These are phyloP conservation scores for Saccharomycopsis babjevae DNA, from an alignment of 805 yeast species.

Conservation along the genomic window DNA sequence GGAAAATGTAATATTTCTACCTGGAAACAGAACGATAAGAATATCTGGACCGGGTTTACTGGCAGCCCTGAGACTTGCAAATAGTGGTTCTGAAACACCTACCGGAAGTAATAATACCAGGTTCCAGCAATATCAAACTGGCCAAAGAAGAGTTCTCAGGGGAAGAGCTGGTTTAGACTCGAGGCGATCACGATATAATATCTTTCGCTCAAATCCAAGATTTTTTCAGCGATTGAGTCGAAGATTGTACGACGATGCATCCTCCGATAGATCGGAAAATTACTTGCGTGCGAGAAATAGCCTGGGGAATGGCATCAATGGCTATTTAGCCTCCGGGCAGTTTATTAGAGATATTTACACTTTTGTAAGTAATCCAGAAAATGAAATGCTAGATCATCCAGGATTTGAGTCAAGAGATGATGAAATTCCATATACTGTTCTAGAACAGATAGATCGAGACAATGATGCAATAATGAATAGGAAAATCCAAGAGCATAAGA, in stretches of 20 bases:
- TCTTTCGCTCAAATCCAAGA: background rate
- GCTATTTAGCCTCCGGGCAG: background rate
- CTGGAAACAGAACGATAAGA: background rate
- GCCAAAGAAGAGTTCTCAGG: background rate
- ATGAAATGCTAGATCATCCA: background rate
- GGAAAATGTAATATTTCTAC: background rate
- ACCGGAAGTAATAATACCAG: background rate
- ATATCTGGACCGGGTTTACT: background rate
- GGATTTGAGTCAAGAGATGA: background rate
- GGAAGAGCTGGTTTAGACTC: background rate
- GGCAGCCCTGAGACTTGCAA: background rate
- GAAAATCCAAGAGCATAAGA: conserved; percentile 9
- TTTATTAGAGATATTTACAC: background rate
- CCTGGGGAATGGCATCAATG: background rate
- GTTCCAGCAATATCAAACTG: conserved; percentile 1
- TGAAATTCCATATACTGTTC: conserved; percentile 7
- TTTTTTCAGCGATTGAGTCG: background rate
- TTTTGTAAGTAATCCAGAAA: background rate
- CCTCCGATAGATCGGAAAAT: background rate
- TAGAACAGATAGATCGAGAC: conserved; percentile 5
- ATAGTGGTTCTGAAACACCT: background rate
- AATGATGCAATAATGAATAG: conserved; percentile 9
- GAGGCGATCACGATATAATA: background rate
- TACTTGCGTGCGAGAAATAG: background rate
- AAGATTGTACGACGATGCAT: background rate